Percentiles rank a stretch among this genome's conserved stretches.
Evolutionary conservation across 306 rosid species (phyloP).

Genomic region (Trifolium repens): DNA sequence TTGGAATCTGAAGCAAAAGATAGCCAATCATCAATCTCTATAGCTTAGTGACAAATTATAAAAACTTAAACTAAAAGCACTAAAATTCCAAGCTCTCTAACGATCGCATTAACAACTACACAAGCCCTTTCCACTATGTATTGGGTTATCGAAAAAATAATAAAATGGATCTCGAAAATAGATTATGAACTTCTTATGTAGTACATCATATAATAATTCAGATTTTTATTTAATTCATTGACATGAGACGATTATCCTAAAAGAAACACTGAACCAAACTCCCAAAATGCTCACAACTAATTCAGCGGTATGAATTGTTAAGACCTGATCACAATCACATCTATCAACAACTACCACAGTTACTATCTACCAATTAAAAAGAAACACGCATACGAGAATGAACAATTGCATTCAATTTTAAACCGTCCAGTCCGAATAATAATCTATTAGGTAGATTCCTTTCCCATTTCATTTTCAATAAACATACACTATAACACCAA

Average conservation of each 20-base stretch:
- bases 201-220: conserved; percentile 5
- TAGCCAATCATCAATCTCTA: conserved; percentile 39
- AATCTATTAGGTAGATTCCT: not conserved
- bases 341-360: conserved; percentile 9
- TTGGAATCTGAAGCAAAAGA: conserved; percentile 79
- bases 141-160: not conserved
- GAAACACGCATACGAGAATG: not conserved
- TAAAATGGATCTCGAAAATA: not conserved
- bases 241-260: not conserved
- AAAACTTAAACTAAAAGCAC: conserved; percentile 21
- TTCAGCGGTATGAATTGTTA: not conserved
- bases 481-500: not conserved
- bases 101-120: not conserved
- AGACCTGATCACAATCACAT: not conserved
- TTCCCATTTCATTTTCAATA: not conserved
- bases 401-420: not conserved
- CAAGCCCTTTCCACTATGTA: not conserved
- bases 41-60: conserved; percentile 23
- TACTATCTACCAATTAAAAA: conserved; percentile 1
- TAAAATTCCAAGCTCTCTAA: conserved; percentile 26
- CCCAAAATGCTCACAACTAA: conserved; percentile 13
- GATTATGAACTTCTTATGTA: conserved; percentile 18
- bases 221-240: conserved; percentile 29
- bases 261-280: conserved; percentile 13
- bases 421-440: not conserved